A percentile compares a stretch with the other conserved stretches of the same genome.
Conservation (phyloP, 768 basidiomycete genomes). For the Chalciporus piperatus region DNA sequence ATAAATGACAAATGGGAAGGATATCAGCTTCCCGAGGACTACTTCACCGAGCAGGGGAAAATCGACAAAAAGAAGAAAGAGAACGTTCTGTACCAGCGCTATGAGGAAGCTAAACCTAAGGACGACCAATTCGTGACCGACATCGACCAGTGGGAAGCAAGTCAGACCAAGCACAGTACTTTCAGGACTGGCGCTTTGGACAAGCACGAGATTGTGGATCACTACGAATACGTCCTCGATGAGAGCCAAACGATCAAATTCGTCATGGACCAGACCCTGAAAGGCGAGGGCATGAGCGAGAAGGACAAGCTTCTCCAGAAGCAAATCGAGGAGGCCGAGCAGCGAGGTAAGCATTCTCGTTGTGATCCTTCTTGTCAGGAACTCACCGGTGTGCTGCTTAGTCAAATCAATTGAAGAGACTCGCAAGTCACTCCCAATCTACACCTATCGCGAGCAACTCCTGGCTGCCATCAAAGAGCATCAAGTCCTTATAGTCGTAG, state of each 20-base stretch:
- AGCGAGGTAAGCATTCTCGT: slow-evolving; percentile 60
- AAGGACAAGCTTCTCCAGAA: slow-evolving; percentile 82
- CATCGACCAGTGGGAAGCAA: slow-evolving; percentile 95
- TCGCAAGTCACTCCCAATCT: slow-evolving; percentile 91
- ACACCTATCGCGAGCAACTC: slow-evolving; percentile 81
- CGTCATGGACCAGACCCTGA: slow-evolving; percentile 77
- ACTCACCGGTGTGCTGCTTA: slow-evolving; percentile 26
- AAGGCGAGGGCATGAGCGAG: slow-evolving; percentile 66
- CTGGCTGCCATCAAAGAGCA: slow-evolving; percentile 87
- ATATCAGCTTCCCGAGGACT: slow-evolving; percentile 96
- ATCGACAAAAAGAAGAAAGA: slow-evolving; percentile 97
- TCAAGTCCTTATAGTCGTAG: slow-evolving; percentile 95
- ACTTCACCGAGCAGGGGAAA: slow-evolving; percentile 97
- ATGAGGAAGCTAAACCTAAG: slow-evolving; percentile 89
- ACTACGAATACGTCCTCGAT: slow-evolving; percentile 98
- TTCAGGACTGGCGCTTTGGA: slow-evolving; percentile 93
- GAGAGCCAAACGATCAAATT: slow-evolving; percentile 97
- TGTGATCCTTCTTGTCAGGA: not conserved
- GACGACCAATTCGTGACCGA: slow-evolving; percentile 96
- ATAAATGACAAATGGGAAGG: slow-evolving; percentile 97
- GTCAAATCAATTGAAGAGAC: slow-evolving; percentile 91
- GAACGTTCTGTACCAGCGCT: slow-evolving; percentile 88
- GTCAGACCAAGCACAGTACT: slow-evolving; percentile 85
- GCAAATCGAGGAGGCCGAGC: slow-evolving; percentile 90
- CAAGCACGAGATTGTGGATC: slow-evolving; percentile 73